Evolutionary conservation across 169 alveolate genomes (phyloP).

Genomic region (Eimeria praecox): DNA sequence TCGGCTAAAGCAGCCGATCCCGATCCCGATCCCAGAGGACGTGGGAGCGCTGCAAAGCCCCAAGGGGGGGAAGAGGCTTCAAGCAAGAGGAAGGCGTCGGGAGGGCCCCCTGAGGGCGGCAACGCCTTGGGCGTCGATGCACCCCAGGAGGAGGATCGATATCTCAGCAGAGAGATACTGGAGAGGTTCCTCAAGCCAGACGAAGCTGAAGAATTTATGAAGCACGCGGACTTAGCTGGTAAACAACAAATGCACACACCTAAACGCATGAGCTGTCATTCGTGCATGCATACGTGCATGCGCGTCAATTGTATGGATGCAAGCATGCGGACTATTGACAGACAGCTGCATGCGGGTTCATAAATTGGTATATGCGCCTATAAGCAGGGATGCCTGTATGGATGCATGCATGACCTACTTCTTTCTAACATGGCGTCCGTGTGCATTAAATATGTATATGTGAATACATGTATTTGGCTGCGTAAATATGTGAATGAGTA

Average conservation of each 20-base stretch:
- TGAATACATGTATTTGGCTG: no score
- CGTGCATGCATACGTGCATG: not conserved
- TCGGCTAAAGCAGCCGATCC: not conserved
- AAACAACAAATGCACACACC: not conserved
- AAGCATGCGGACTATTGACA: not conserved
- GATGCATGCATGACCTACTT: not conserved
- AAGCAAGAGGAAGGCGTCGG: not conserved
- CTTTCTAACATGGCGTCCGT: no score
- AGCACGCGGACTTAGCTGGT: slow-evolving; percentile 77
- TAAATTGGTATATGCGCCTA: not conserved
- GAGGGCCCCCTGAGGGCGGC: slow-evolving; percentile 7
- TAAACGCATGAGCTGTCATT: no score
- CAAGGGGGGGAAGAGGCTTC: not conserved
- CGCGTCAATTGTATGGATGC: not conserved
- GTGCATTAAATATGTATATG: no score
- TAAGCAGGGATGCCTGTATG: not conserved
- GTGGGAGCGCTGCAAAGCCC: not conserved
- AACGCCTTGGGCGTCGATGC: not conserved
- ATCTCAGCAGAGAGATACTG: slow-evolving; percentile 51
- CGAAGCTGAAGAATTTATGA: slow-evolving; percentile 72
- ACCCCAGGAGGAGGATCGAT: slow-evolving; percentile 29
- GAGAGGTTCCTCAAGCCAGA: slow-evolving; percentile 53
- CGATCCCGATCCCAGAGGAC: not conserved
- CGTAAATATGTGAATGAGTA: not conserved
- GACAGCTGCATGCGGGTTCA: not conserved